Evolutionary conservation across 2,329 filamentous ascomycete species (phyloP), one percentile per base, ranked within the genome.

Genomic region (Penicillium sp.): DNA sequence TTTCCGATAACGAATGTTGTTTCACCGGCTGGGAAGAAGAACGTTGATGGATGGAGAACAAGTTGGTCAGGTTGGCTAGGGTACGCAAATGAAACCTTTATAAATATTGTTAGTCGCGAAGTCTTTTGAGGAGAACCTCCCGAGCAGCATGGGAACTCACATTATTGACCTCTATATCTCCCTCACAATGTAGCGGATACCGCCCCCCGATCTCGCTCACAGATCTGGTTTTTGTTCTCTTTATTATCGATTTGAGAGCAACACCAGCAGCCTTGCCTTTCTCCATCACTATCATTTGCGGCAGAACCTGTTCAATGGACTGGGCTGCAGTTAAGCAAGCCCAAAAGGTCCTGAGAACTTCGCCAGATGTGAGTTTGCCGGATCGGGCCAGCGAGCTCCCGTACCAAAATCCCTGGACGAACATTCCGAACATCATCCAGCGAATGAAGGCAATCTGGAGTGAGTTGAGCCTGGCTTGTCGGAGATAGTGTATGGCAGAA

Each of bases 391-490:
- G 80, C 1, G 83, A 77, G 27, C 88, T 83, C 0, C 92, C 92
- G 63, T 92, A 96, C 85, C 90, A 96, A 67, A 97, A 97, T 0
- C 92, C 92, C 54, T 92, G 83, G 0, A 95, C 87, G 61, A 97
- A 97, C 69, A 97, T 86, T 1, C 80, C 81, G 3, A 91, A 82
- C 29, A 88, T 86, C 77, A 92, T 86, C 61, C 95, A 84, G 44
- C 88, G 86, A 48, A 90, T 81, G 45, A 89, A 83, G 0, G 86
- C 87, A 66, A 90, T 86, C 66, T 96, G 92, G 3, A 86, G 69
- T 0, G 89, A 86, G 60, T 86, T 89, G 14, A 85, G 81, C 43
- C 83, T 80, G 0, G 88, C 88, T 67, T 93, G 90, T 14, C 82
- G 75, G 10, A 86, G 75, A 61, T 91, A 96, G 49, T 83, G 81